Evolutionary conservation across 352 stramenopile species (phyloP), one percentile per base, ranked within the genome.

Genomic region (Elongisporangium prolatum): DNA sequence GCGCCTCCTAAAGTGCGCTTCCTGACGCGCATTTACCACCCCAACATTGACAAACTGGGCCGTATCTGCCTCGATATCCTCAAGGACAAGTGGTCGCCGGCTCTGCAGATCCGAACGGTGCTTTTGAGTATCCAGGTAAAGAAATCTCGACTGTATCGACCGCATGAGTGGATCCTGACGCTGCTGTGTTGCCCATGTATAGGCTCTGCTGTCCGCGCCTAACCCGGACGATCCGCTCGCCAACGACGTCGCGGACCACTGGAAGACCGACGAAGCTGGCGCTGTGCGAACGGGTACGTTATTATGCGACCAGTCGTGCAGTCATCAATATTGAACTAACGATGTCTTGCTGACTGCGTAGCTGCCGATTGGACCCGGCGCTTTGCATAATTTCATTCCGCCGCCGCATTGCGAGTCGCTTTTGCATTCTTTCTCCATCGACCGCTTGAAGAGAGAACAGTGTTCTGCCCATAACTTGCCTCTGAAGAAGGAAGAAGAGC

Each of bases 71-170:
- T 99, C 50, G 97, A 99, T 69, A 99, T 99, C 71, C 81, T 99
- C 58, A 99, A 99, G 75, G 96, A 99, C 81, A 99, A 99, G 77
- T 99, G 97, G 97, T 98, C 92, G 54, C 97, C 97, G 1, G 96
- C 96, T n/a, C 84, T 99, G 48, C 96, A 99, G 84, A 99, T 99
- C 73, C 81, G 96, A 68, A 99, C 96, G 2, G 96, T 99, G 52
- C 78, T 99, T 17, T 76, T 99, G 56, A 98, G 87, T 64, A 99
- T 99, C 71, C 97, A 99, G 72, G 88, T 71, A 49, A 6, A 38
- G n/a, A n/a, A 13, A 38, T 1, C 28, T 38, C 28, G 28, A 14
- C 28, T 38, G 7, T 38, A 38, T 6, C 28, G 28, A 38, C 28
- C 28, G 28, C 24, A 34, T 10, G 28, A 38, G 28, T 44, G 10